Percentiles rank a stretch among this genome's conserved stretches.
phyloP scores from a whole-genome alignment of 768 basidiomycete genomes.

The Chalciporus sphaerocephalus region DNA sequence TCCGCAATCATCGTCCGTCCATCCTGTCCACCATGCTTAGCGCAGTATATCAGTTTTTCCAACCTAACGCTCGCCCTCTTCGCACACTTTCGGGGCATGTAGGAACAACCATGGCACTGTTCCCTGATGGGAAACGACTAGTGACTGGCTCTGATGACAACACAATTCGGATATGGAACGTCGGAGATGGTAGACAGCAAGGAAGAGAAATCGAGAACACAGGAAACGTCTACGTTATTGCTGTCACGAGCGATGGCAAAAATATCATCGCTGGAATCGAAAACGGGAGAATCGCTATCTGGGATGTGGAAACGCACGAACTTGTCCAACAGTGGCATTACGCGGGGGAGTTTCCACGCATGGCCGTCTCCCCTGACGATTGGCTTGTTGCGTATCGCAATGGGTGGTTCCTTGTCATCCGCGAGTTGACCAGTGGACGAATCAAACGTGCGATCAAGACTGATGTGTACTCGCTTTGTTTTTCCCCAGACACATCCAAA shows the following conservation, averaged over 20 bases:
- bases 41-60: too few species aligned
- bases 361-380: not conserved
- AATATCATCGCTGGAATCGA: not conserved
- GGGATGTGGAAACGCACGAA: not conserved
- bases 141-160: not conserved
- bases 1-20: too few species aligned
- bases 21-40: too few species aligned
- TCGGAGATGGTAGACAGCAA: not conserved
- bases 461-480: too few species aligned
- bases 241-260: conserved; percentile 1
- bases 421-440: too few species aligned
- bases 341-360: accelerated
- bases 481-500: too few species aligned
- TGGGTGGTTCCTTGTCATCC: too few species aligned
- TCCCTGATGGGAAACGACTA: not conserved
- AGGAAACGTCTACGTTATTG: not conserved
- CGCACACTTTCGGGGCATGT: too few species aligned
- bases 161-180: not conserved
- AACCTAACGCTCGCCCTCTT: too few species aligned
- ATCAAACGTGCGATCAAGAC: too few species aligned
- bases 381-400: too few species aligned
- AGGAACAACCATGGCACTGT: too few species aligned
- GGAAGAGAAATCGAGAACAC: not conserved
- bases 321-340: not conserved
- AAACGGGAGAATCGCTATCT: not conserved